Evolutionary conservation across 345 rosid species (phyloP).

Genomic region (Lagerstroemia speciosa): DNA sequence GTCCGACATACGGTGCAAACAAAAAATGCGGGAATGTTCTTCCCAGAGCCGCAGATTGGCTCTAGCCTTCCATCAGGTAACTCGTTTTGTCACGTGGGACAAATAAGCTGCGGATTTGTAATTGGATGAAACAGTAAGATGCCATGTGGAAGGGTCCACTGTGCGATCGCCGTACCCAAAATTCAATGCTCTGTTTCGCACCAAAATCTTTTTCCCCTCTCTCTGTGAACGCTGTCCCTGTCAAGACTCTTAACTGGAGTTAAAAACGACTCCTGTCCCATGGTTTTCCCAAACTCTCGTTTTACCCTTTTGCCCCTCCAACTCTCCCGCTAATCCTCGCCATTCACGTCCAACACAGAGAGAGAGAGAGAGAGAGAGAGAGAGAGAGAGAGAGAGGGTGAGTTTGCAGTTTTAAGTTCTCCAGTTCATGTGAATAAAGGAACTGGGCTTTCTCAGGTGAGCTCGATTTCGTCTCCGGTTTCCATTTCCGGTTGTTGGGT

Average conservation of each 20-base stretch:
- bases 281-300: not conserved
- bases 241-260: conserved; percentile 11
- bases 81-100: too few relatives aligned
- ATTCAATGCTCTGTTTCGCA: conserved; percentile 1
- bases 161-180: not conserved
- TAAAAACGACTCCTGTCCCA: conserved; percentile 2
- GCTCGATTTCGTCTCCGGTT: not conserved
- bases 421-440: not conserved
- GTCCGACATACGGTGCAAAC: too few relatives aligned
- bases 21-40: too few relatives aligned
- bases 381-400: not conserved
- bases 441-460: conserved; percentile 4
- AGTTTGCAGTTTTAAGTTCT: not conserved
- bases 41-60: too few relatives aligned
- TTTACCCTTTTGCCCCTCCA: not conserved
- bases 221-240: conserved; percentile 5
- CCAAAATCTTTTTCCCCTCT: not conserved
- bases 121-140: not conserved
- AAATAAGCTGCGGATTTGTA: not conserved
- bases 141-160: not conserved
- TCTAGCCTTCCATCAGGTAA: too few relatives aligned
- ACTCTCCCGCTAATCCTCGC: not conserved
- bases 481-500: not conserved
- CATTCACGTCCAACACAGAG: not conserved
- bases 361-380: not conserved